Percentiles rank a stretch among this genome's conserved stretches.
These are phyloP conservation scores for Magnusiomyces sp. DNA, from an alignment of 1,139 yeast genomes.

Conservation along the genomic window DNA sequence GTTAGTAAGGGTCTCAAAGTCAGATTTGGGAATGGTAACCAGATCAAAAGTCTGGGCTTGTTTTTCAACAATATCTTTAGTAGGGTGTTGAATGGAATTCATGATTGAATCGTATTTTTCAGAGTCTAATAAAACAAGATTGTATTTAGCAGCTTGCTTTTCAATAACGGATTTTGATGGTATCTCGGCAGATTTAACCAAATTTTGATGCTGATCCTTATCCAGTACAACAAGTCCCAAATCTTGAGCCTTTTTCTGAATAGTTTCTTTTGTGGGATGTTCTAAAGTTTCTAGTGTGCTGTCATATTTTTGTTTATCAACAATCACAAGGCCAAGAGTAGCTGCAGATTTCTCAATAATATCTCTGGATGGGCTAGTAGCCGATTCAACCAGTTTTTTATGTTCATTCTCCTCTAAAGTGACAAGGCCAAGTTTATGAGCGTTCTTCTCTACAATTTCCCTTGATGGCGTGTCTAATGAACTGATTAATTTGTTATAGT, in stretches of 20 bases:
- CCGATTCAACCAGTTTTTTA: slow-evolving; percentile 18
- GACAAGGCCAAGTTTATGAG: slow-evolving; percentile 33
- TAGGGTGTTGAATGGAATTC: slow-evolving; percentile 18
- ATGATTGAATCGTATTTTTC: slow-evolving; percentile 32
- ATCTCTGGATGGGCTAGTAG: slow-evolving; percentile 21
- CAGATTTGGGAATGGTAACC: slow-evolving; percentile 29
- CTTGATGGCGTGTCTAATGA: slow-evolving; percentile 14
- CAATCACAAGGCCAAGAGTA: slow-evolving; percentile 28
- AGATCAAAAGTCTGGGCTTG: slow-evolving; percentile 24
- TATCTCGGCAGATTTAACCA: slow-evolving; percentile 28
- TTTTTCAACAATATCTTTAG: slow-evolving; percentile 18
- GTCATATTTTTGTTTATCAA: slow-evolving; percentile 20
- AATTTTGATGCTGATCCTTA: slow-evolving; percentile 23
- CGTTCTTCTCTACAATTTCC: slow-evolving; percentile 9
- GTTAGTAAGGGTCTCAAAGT: slow-evolving; percentile 11
- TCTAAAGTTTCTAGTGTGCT: slow-evolving; percentile 12
- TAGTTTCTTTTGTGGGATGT: slow-evolving; percentile 16
- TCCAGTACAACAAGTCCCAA: slow-evolving; percentile 40
- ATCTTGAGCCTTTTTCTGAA: slow-evolving; percentile 13
- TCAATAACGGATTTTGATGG: slow-evolving; percentile 20
- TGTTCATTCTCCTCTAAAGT: slow-evolving; percentile 35
- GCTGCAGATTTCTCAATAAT: slow-evolving; percentile 28
- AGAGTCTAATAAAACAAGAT: slow-evolving; percentile 17
- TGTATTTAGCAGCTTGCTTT: slow-evolving; percentile 16
- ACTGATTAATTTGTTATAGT: slow-evolving; percentile 3